Percentiles rank a stretch among this genome's conserved stretches.
phyloP scores from a whole-genome alignment of 805 yeast species.

The Geotrichum ghanense region DNA sequence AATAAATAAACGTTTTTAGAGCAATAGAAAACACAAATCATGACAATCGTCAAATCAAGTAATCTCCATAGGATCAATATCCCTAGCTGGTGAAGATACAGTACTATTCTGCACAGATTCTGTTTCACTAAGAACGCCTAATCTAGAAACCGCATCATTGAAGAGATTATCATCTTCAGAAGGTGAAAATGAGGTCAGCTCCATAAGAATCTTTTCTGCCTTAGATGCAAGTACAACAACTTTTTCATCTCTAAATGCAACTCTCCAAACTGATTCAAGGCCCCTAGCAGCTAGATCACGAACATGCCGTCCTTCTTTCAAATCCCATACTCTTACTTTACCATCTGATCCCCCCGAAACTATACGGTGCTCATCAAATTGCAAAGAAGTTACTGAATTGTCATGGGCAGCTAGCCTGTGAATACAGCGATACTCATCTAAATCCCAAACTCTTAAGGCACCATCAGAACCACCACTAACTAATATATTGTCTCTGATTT shows the following conservation, averaged over 20 bases:
- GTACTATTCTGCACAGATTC: not conserved
- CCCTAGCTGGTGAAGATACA: not conserved
- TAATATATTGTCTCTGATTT: constrained; percentile 56
- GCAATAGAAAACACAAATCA: too few relatives aligned
- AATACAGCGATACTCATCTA: constrained; percentile 65
- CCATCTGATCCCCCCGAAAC: constrained; percentile 35
- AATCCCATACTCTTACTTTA: constrained; percentile 31
- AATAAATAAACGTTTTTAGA: not conserved
- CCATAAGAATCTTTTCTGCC: constrained; percentile 23
- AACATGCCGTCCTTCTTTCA: constrained; percentile 27
- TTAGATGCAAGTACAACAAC: constrained; percentile 28
- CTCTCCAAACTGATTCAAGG: constrained; percentile 31
- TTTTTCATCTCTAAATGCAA: constrained; percentile 29
- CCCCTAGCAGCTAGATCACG: constrained; percentile 24
- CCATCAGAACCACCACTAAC: constrained; percentile 87
- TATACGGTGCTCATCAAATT: constrained; percentile 28
- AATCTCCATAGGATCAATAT: constrained; percentile 1
- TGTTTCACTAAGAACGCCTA: not conserved
- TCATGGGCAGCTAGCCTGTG: constrained; percentile 42
- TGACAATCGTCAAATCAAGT: not conserved
- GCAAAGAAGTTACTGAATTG: constrained; percentile 31
- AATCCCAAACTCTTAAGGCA: constrained; percentile 72
- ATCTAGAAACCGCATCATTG: not conserved
- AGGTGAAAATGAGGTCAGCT: constrained; percentile 28
- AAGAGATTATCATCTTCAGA: constrained; percentile 9